Evolutionary conservation across 2,329 filamentous ascomycete genomes (phyloP).

Genomic region (Aspergillus arachidicola): DNA sequence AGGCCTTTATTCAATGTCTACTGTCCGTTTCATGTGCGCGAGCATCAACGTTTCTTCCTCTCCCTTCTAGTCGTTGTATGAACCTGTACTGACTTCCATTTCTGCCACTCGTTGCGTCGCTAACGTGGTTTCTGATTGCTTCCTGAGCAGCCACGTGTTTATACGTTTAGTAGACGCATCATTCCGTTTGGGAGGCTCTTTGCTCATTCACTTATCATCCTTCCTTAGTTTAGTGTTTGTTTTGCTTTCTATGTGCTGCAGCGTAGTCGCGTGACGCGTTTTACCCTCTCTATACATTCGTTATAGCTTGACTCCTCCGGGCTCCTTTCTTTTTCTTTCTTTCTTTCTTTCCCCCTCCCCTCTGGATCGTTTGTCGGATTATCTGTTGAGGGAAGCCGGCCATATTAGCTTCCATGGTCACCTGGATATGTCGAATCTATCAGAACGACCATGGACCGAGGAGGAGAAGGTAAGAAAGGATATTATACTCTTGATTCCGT

Average conservation of each 20-base stretch:
- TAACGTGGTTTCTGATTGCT: conserved; percentile 20
- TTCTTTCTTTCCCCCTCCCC: neutral
- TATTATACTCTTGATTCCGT: neutral
- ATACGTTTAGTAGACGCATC: conserved; percentile 30
- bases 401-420: conserved; percentile 36
- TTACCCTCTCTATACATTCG: conserved; percentile 9
- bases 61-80: conserved; percentile 17
- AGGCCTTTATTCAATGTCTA: conserved; percentile 28
- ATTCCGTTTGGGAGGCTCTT: conserved; percentile 35
- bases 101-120: conserved; percentile 17
- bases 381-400: conserved; percentile 14
- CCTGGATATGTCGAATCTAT: conserved; percentile 48
- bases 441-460: conserved; percentile 47
- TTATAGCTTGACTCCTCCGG: conserved; percentile 14
- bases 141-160: conserved; percentile 27
- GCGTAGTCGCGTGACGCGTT: conserved; percentile 21
- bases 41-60: conserved; percentile 9
- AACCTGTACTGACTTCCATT: conserved; percentile 9
- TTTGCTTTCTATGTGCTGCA: conserved; percentile 11
- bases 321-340: neutral
- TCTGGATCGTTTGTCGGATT: conserved; percentile 7
- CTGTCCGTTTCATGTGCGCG: conserved; percentile 23
- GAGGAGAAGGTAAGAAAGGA: conserved; percentile 47
- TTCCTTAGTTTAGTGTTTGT: conserved; percentile 9
- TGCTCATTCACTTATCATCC: conserved; percentile 23